Evolutionary conservation across 2,329 filamentous ascomycete species (phyloP), one percentile per base, ranked within the genome.

Genomic region (Pseudonectria buxi): DNA sequence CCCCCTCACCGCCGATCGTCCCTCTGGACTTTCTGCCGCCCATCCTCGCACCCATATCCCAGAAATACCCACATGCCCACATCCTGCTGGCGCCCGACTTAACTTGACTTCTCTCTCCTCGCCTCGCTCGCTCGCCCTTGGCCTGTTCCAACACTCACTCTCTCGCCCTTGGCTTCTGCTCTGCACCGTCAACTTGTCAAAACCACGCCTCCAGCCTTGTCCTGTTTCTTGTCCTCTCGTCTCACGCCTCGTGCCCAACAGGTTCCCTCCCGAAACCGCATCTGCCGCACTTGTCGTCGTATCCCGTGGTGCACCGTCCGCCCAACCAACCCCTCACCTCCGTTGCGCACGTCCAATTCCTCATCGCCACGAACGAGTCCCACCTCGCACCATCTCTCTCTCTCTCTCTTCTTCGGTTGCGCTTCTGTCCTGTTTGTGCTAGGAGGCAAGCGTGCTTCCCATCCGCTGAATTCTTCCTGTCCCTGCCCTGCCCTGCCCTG

Each of bases 1-100:
- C 49, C 46, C 49, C 48, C 28, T 51, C 49, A 51, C 49, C 49
- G 49, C 49, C 46, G 49, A 51, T 51, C 49, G 36, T 41, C 24
- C 33, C 26, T 36, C 37, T 24, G 16, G 40, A 45, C 48, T 50
- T 41, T 51, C 49, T 51, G 48, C 46, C 49, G 44, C 36, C 37
- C 34, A 45, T 41, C 42, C 44, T 35, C 44, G 41, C 39, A 44
- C 44, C 37, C 40, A 37, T 45, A 47, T 28, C 37, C 30, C 31
- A 31, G 14, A 28, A 28, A 28, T 35, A 42, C 32, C 36, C 33
- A 39, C 36, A 30, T 33, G 32, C 35, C 39, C 35, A 32, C 32
- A 32, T 30, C 25, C 27, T 51, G 18, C 18, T 9, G 51, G 42
- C 49, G 48, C 49, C 49, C 50, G 49, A 51, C 50, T 22, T 22